phyloP scores from a whole-genome alignment of 2,329 filamentous ascomycete species.

The Cercospora berteroae region DNA sequence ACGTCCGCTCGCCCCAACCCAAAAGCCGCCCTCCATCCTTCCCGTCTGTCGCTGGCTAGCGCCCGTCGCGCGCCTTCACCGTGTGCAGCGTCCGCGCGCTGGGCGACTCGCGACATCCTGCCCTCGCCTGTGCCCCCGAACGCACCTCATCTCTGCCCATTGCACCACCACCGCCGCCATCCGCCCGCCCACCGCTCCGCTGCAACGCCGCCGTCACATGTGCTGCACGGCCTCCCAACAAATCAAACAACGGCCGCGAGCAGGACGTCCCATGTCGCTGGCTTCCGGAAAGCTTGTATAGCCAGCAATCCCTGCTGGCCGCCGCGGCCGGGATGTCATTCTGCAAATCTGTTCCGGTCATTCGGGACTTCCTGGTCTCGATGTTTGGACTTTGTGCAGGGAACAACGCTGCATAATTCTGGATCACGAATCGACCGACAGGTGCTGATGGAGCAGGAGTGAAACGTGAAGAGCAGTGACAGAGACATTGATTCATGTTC shows the following conservation, averaged over 20 bases:
- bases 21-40: not conserved
- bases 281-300: not conserved
- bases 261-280: not conserved
- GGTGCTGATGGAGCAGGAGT: not conserved
- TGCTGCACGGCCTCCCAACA: not conserved
- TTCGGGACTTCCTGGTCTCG: not conserved
- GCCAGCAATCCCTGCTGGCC: not conserved
- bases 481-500: not conserved
- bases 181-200: not conserved
- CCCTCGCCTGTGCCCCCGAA: not conserved
- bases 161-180: not conserved
- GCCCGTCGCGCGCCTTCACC: not conserved
- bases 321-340: not conserved
- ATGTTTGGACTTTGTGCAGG: not conserved
- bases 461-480: not conserved
- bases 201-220: not conserved
- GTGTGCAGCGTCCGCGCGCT: no score
- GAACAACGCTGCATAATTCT: not conserved
- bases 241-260: not conserved
- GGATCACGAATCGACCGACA: not conserved
- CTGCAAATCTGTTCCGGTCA: not conserved
- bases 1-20: not conserved
- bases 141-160: not conserved
- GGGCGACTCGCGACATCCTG: not conserved
- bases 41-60: not conserved